Base-by-base conservation (phyloP, 2,329 filamentous ascomycete genomes). In the Corinectria fuckeliana region DNA sequence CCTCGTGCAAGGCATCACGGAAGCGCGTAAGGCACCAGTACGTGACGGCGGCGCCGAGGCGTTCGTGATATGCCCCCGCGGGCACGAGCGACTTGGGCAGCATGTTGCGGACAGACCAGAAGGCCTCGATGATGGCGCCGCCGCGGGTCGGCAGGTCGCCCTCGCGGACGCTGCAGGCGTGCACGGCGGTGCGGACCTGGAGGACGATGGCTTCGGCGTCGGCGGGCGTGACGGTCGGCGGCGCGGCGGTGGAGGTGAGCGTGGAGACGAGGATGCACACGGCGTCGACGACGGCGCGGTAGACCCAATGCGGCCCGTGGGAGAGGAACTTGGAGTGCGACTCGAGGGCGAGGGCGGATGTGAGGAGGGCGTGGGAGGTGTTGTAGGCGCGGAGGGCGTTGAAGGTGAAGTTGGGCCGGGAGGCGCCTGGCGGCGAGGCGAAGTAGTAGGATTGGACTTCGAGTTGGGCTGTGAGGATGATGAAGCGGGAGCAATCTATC, bases 391-490 rank as follows among this genome's bases (percentile, higher is more conserved):
- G 79, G 38, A 82, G 69, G 21, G 81, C 71, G 65, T 82, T 79
- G 48, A 79, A 74, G 58, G 76, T 78, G 55, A 82, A 75, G 11
- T 69, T 62, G 18, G 71, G 66, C 71, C 74, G 38, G 76, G 77
- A 2, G 70, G 69, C 62, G 70, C 75, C 60, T 73, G 78, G 75
- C 0, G 77, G 74, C 3, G 80, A 80, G 61, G 79, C 75, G 64
- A 85, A 81, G 72, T 85, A 85, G 70, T 81, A 84, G 1, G 75
- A 72, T 61, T 86, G 82, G 8, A 85, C 77, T 56, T 86, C 82
- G n/a, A 84, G 76, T 20, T 80, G 76, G 1, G 82, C 79, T 0
- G 81, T 75, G 3, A 85, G 70, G 8, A 82, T 71, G 48, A 81
- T 80, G 65, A 85, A 82, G 14, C 78, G 75, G 51, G 82, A 79